phyloP scores from a whole-genome alignment of 768 basidiomycete species.

The Leccinum rimulosum region DNA sequence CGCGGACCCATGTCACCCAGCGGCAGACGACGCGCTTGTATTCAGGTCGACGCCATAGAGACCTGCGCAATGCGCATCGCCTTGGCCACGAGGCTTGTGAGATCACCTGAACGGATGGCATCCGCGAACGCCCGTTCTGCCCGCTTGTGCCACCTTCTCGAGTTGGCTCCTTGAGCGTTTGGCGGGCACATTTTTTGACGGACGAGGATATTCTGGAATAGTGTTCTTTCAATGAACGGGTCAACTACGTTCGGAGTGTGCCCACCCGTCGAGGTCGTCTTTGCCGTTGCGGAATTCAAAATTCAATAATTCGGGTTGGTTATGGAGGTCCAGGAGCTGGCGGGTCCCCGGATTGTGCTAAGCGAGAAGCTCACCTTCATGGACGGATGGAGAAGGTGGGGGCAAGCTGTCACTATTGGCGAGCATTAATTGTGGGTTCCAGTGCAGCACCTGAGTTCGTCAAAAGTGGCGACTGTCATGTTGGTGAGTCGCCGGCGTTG shows the following conservation, averaged over 20 bases:
- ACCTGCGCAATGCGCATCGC: conserved; percentile 54
- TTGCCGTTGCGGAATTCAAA: conserved; percentile 26
- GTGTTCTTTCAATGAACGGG: conserved; percentile 53
- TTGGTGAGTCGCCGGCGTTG: neutral
- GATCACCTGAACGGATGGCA: conserved; percentile 51
- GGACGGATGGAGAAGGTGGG: conserved; percentile 40
- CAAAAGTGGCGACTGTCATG: neutral
- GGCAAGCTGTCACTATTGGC: too few relatives aligned
- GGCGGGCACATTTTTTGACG: conserved; percentile 44
- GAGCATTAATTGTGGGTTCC: too few relatives aligned
- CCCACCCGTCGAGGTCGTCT: conserved; percentile 36
- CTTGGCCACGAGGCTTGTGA: conserved; percentile 58
- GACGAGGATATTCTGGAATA: conserved; percentile 60
- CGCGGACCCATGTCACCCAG: conserved; percentile 42
- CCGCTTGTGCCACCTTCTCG: conserved; percentile 44
- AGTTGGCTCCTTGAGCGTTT: conserved; percentile 44
- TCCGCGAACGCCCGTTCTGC: conserved; percentile 41
- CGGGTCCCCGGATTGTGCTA: conserved; percentile 33
- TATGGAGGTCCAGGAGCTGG: conserved; percentile 23
- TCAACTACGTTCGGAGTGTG: conserved; percentile 54
- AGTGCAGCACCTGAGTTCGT: neutral
- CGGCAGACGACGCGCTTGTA: conserved; percentile 59
- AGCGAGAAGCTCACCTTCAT: conserved; percentile 39
- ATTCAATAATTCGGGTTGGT: conserved; percentile 11
- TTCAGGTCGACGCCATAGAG: conserved; percentile 51